Percentiles rank a stretch among this genome's conserved stretches.
Conservation (phyloP, 768 basidiomycete species). For the Kwoniella sp. region DNA sequence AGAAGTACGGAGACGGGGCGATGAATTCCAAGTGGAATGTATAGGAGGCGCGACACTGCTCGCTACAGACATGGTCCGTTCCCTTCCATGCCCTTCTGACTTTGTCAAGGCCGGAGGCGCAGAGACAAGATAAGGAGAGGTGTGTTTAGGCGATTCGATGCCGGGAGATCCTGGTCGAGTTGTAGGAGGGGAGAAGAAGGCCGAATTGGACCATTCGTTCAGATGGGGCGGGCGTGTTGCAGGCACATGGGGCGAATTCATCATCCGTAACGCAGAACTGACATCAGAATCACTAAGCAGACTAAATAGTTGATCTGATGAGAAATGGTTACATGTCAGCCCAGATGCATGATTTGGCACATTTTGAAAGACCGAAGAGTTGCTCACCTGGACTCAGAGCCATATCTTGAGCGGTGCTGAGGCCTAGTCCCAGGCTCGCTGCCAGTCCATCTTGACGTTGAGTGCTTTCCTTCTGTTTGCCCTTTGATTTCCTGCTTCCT, state of each 20-base stretch:
- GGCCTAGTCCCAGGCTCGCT: constrained; percentile 34
- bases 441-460: constrained; percentile 23
- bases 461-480: constrained; percentile 26
- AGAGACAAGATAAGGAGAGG: constrained; percentile 42
- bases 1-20: constrained; percentile 15
- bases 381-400: constrained; percentile 36
- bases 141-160: not conserved
- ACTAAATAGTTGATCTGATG: constrained; percentile 42
- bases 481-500: constrained; percentile 24
- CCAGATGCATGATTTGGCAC: too few species aligned
- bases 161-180: constrained; percentile 22
- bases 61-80: constrained; percentile 26
- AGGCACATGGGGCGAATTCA: constrained; percentile 22
- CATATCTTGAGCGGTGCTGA: constrained; percentile 22
- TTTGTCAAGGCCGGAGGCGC: constrained; percentile 39
- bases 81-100: constrained; percentile 18
- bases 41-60: constrained; percentile 18
- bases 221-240: constrained; percentile 16
- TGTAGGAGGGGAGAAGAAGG: constrained; percentile 17
- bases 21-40: constrained; percentile 16
- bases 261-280: constrained; percentile 36
- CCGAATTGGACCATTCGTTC: constrained; percentile 9
- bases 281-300: constrained; percentile 43
- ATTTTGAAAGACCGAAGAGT: too few species aligned
- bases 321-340: too few species aligned